phyloP scores from a whole-genome alignment of 129 eudicot species.

The Artemisia annua region DNA sequence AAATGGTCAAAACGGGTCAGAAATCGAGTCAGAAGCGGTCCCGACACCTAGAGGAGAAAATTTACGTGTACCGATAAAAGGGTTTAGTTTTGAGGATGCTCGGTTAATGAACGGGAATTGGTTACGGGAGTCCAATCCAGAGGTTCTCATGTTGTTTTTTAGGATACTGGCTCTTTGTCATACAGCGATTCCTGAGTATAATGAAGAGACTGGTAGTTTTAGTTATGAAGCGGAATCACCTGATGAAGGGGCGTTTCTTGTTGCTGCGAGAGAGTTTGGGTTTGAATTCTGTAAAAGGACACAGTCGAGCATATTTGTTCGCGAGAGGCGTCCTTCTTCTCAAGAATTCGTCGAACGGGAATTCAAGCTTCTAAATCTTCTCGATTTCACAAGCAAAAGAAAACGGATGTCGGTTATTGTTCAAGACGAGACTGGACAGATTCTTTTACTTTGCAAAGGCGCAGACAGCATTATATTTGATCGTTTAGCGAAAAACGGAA shows the following conservation, averaged over 20 bases:
- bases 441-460: slow-evolving; percentile 93
- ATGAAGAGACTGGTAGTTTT: slow-evolving; percentile 62
- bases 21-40: slow-evolving; percentile 65
- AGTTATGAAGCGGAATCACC: slow-evolving; percentile 97
- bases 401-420: slow-evolving; percentile 96
- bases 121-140: slow-evolving; percentile 65
- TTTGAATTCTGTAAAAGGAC: slow-evolving; percentile 84
- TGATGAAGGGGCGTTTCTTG: slow-evolving; percentile 97
- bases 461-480: slow-evolving; percentile 99
- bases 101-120: slow-evolving; percentile 88
- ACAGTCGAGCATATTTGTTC: slow-evolving; percentile 81
- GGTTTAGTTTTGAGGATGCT: slow-evolving; percentile 83
- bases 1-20: slow-evolving; percentile 45
- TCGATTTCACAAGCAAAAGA: slow-evolving; percentile 96
- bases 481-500: slow-evolving; percentile 77
- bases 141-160: slow-evolving; percentile 62
- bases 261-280: slow-evolving; percentile 97
- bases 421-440: slow-evolving; percentile 75
- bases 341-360: slow-evolving; percentile 86
- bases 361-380: slow-evolving; percentile 79
- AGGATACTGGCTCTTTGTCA: slow-evolving; percentile 90
- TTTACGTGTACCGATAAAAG: slow-evolving; percentile 50
- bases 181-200: slow-evolving; percentile 91
- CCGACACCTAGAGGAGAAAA: slow-evolving; percentile 44
- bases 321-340: slow-evolving; percentile 64